phyloP scores from a whole-genome alignment of 257 asterid genomes.

The Solanum dulcamara region DNA sequence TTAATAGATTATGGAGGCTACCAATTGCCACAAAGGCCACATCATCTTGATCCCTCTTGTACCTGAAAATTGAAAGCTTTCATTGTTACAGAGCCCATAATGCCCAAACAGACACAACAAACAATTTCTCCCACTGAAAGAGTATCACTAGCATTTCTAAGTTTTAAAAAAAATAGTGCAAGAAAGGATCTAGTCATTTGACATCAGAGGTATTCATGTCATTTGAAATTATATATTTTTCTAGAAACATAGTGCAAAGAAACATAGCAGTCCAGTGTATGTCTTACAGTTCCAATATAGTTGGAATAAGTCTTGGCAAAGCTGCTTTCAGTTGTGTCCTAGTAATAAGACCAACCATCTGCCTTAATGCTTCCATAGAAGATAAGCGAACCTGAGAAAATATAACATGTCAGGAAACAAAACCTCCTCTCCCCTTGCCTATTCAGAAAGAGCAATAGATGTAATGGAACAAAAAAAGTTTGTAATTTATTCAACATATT shows the following conservation, averaged over 20 bases:
- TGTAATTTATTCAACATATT: neutral
- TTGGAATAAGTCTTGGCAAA: conserved; percentile 87
- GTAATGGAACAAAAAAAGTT: neutral
- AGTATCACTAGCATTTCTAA: neutral
- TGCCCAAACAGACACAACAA: neutral
- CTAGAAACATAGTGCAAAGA: too few species aligned
- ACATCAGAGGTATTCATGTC: neutral
- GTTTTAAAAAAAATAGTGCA: neutral
- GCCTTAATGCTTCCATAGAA: conserved; percentile 88
- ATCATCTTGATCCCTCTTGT: conserved; percentile 65
- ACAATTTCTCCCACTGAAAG: neutral
- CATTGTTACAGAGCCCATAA: neutral
- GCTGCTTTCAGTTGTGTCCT: conserved; percentile 76
- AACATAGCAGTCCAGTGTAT: neutral
- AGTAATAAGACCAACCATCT: conserved; percentile 94
- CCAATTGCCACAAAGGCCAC: conserved; percentile 73
- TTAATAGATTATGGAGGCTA: conserved; percentile 79
- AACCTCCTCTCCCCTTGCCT: neutral
- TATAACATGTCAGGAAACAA: conserved; percentile 8
- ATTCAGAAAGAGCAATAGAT: neutral
- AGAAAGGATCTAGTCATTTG: neutral
- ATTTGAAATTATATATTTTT: neutral
- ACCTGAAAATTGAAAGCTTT: conserved; percentile 28
- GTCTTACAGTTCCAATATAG: conserved; percentile 84
- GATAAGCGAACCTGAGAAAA: conserved; percentile 62